A percentile compares a stretch with the other conserved stretches of the same genome.
Evolutionary conservation across 805 yeast species (phyloP).

Genomic region (Metschnikowia lunata): DNA sequence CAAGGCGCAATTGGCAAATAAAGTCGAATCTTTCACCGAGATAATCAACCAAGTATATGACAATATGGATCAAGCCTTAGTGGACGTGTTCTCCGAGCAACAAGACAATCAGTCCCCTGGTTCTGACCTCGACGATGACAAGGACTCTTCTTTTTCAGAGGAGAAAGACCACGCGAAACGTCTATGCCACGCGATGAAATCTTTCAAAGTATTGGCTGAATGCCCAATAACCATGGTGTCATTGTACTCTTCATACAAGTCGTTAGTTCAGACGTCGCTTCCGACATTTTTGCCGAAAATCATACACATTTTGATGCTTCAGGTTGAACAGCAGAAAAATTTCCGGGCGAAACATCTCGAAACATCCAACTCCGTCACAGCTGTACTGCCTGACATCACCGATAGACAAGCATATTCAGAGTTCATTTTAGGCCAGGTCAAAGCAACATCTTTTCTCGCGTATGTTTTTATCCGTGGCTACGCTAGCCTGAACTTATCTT

Average conservation of each 20-base stretch:
- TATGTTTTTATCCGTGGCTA: slow-evolving; percentile 85
- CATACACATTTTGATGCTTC: slow-evolving; percentile 64
- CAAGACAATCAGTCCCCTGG: slow-evolving; percentile 7
- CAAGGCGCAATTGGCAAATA: slow-evolving; percentile 59
- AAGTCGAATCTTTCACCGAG: slow-evolving; percentile 75
- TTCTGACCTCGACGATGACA: slow-evolving; percentile 11
- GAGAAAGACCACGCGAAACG: slow-evolving; percentile 41
- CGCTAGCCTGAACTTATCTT: slow-evolving; percentile 54
- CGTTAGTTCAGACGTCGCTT: slow-evolving; percentile 63
- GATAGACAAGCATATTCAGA: slow-evolving; percentile 82
- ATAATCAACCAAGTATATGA: slow-evolving; percentile 72
- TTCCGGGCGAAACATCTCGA: slow-evolving; percentile 44
- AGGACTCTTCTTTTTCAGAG: slow-evolving; percentile 8
- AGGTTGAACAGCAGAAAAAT: slow-evolving; percentile 69
- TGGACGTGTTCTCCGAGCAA: slow-evolving; percentile 53
- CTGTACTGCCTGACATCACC: slow-evolving; percentile 69
- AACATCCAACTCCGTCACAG: slow-evolving; percentile 56
- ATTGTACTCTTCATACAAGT: slow-evolving; percentile 81
- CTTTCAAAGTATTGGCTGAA: slow-evolving; percentile 90
- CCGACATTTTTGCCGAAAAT: slow-evolving; percentile 79
- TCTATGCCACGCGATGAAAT: slow-evolving; percentile 63
- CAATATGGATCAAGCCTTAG: slow-evolving; percentile 72
- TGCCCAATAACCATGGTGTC: slow-evolving; percentile 97
- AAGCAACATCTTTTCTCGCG: slow-evolving; percentile 92
- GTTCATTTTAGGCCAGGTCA: slow-evolving; percentile 87